Base-by-base conservation (phyloP, 805 yeast species). In the Saturnispora sanitii region DNA sequence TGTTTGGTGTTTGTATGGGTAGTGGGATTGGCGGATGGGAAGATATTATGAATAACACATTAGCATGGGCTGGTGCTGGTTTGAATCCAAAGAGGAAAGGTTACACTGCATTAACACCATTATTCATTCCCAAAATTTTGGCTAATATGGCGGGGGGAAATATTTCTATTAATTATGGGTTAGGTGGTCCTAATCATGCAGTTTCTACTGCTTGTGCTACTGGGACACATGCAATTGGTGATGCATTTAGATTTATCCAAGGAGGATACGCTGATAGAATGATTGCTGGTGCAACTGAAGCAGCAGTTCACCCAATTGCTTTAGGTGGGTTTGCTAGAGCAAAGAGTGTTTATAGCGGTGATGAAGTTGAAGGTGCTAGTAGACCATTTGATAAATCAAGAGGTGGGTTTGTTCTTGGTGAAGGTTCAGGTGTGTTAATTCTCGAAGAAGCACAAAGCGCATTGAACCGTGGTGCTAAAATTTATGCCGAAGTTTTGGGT, bases 201-300 rank as follows among this genome's bases (percentile, higher is more conserved):
- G 92, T 78, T 0, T 74, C 95, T 2, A 87, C 97, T 0, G 98
- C 98, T 1, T 92, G 99, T 65, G 95, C 99, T 4, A 87, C 98
- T 0, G 99, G 99, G 0, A 73, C 82, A 22, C 94, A 92, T 54
- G 73, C 96, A 0, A 79, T 92, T 36, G 97, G 97, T 3, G 99
- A 92, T 56, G 96, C 96, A 0, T 73, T 69, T 49, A 74, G 88
- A 52, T 79, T 88, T 51, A 84, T 92, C 44, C 64, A 70, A 45
- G 77, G 78, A 42, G 94, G 84, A 4, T 81, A 82, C 62, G 85
- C 90, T 9, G 80, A 87, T 49, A 84, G 81, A 4, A 83, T 88
- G 77, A 68, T 92, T 8, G 92, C 95, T 7, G 98, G 98, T n/a
- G 94, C 96, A 1, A 66, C 95, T 3, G 99, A 92, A 53, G 78